Evolutionary conservation across 306 rosid species (phyloP).

Genomic region (Pyrus pyrifolia): DNA sequence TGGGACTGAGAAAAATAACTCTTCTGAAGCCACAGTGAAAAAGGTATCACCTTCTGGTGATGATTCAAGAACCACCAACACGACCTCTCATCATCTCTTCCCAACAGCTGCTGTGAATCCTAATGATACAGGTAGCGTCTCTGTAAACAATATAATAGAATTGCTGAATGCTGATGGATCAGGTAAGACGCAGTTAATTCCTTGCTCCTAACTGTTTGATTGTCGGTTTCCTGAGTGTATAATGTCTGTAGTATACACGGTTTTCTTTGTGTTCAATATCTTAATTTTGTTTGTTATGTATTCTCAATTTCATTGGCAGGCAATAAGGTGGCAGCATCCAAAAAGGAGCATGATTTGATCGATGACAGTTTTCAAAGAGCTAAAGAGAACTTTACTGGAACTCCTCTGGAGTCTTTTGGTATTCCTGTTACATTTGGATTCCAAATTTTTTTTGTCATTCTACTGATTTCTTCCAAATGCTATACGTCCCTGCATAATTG

Average conservation of each 20-base stretch:
- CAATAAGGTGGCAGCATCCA: conserved; percentile 14
- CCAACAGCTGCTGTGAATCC: conserved; percentile 7
- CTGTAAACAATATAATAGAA: conserved; percentile 1
- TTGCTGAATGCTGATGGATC: conserved; percentile 24
- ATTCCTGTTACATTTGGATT: conserved; percentile 3
- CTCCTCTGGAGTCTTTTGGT: background rate
- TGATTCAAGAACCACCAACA: background rate
- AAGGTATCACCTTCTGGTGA: background rate
- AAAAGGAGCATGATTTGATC: conserved; percentile 3
- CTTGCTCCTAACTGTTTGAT: conserved; percentile 1
- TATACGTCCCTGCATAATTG: background rate
- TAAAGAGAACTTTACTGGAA: conserved; percentile 1
- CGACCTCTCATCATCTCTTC: conserved; percentile 11
- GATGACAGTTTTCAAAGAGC: conserved; percentile 9
- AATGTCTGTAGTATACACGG: background rate
- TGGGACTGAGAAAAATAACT: conserved; percentile 13
- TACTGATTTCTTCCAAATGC: conserved; percentile 5
- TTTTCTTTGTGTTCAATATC: conserved; percentile 1
- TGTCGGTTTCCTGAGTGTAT: background rate
- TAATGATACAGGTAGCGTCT: conserved; percentile 10
- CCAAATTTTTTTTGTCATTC: background rate
- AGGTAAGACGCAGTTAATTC: conserved; percentile 26
- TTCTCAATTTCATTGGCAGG: conserved; percentile 23
- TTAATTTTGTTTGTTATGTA: conserved; percentile 1
- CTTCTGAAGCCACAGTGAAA: conserved; percentile 12